These are phyloP conservation scores for Ceratocystis papillata DNA, from an alignment of 2,329 filamentous ascomycete genomes.

Conservation along the genomic window DNA sequence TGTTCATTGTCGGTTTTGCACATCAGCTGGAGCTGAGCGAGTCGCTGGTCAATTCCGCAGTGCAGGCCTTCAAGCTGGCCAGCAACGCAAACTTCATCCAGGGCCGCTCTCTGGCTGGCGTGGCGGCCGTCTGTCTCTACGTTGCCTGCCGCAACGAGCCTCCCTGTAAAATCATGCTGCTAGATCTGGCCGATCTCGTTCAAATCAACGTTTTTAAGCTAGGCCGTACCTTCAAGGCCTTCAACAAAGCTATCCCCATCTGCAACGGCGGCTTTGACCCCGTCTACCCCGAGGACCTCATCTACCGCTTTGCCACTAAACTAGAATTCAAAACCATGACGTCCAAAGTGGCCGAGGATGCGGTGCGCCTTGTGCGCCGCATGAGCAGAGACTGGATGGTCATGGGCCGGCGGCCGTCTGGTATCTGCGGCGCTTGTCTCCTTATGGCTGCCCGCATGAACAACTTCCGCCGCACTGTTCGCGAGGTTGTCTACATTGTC, in stretches of 20 bases:
- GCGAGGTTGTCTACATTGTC: slow-evolving; percentile 95
- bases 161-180: slow-evolving; percentile 80
- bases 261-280: slow-evolving; percentile 55
- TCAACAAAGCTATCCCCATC: slow-evolving; percentile 60
- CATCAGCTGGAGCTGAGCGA: slow-evolving; percentile 50
- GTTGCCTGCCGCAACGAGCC: slow-evolving; percentile 70
- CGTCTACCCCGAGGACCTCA: slow-evolving; percentile 78
- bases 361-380: slow-evolving; percentile 72
- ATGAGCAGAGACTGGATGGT: slow-evolving; percentile 99
- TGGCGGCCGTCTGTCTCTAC: slow-evolving; percentile 85
- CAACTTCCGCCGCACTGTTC: slow-evolving; percentile 85
- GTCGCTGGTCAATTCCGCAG: slow-evolving; percentile 52
- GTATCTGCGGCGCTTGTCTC: slow-evolving; percentile 86
- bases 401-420: slow-evolving; percentile 82
- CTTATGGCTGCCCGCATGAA: slow-evolving; percentile 96
- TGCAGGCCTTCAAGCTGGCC: slow-evolving; percentile 66
- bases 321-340: slow-evolving; percentile 80
- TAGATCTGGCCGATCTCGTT: slow-evolving; percentile 79
- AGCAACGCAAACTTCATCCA: slow-evolving; percentile 68
- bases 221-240: slow-evolving; percentile 76
- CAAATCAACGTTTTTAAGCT: slow-evolving; percentile 85
- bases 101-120: slow-evolving; percentile 72
- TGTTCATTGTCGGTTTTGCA: slow-evolving; percentile 52
- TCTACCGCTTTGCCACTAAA: slow-evolving; percentile 80
- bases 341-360: slow-evolving; percentile 76